Base-by-base conservation (phyloP, 2,329 filamentous ascomycete species). In the Raffaelea deltoideospora region DNA sequence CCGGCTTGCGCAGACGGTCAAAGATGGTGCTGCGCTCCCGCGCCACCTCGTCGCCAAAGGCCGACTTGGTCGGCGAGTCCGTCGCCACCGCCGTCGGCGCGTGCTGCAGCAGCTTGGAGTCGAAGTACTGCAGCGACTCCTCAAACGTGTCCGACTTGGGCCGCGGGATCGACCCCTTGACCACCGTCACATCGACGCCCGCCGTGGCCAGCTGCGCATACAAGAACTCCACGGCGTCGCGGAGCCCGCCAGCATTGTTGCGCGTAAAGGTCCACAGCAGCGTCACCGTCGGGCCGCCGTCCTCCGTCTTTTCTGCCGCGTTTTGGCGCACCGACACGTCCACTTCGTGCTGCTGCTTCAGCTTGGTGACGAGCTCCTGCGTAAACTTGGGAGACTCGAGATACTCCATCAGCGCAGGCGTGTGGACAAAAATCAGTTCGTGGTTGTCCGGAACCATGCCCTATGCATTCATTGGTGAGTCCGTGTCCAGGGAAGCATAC, bases 141-240 rank as follows among this genome's bases (percentile, higher is more conserved):
- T 98, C 90, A 46, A 98, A 98, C 0, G 90, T 95, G 56, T 98
- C 90, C 1, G 90, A 96, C 63, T 96, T 95, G 44, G 90, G 90
- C n/a, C 90, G 81, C 17, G 88, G 86, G 45, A 96, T 90, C n/a
- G 85, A 79, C 36, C 90, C 90, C 57, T 92, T 92, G 50, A 96
- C 77, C 30, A 86, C 78, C 39, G 72, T 82, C 10, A 79, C 72
- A 49, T 96, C 85, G n/a, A 95, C 74, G n/a, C 83, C 82, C 33
- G 86, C 80, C 31, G 83, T 79, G 21, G 92, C 82, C 42, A 96
- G 73, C 43, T 86, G 76, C 31, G 83, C 77, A 48, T 90, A 80
- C 47, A 98, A 65, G 54, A 92, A 94, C 49, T 98, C 90, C 49
- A 96, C 90, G 33, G 90, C 90, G 58, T 98, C 90, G 48, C 90